phyloP scores from a whole-genome alignment of 495 filamentous ascomycete species.

The Zalerion maritima region DNA sequence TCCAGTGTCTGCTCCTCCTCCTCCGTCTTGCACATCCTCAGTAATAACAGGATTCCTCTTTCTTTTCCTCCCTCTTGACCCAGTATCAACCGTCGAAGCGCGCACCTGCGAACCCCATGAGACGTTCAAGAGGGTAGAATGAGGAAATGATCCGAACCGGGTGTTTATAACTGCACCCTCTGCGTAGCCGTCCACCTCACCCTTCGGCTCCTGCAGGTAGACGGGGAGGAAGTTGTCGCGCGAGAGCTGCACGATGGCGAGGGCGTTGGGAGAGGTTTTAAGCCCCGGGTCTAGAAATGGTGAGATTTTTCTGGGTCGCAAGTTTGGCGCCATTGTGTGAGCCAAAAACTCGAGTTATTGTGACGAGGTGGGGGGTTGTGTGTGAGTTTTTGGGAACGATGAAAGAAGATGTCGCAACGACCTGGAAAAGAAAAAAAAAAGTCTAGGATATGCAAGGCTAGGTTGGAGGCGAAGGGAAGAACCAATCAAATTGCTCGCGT shows the following conservation, averaged over 20 bases:
- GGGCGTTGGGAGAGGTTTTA: conserved; percentile 35
- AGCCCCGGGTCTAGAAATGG: conserved; percentile 58
- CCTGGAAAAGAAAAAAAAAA: no score
- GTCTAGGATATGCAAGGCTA: no score
- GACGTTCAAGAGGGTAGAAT: conserved; percentile 64
- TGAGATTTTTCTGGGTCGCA: no score
- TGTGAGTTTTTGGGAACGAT: no score
- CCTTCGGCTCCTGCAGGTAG: conserved; percentile 46
- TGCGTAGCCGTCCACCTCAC: conserved; percentile 51
- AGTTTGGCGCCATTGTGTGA: conserved; percentile 17
- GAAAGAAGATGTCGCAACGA: no score
- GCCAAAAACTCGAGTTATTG: no score
- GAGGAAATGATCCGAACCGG: conserved; percentile 88
- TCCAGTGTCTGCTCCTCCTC: conserved; percentile 12
- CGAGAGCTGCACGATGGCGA: conserved; percentile 71
- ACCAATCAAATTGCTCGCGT: no score
- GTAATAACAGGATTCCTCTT: no score
- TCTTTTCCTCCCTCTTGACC: conserved; percentile 52
- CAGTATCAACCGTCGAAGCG: conserved; percentile 81
- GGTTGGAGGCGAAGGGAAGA: no score
- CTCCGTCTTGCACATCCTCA: conserved; percentile 42
- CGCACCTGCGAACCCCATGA: conserved; percentile 86
- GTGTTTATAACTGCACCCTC: conserved; percentile 84
- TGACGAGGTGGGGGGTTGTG: no score
- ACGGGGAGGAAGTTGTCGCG: conserved; percentile 68